phyloP scores from a whole-genome alignment of 495 filamentous ascomycete species.

The Darksidea phi region DNA sequence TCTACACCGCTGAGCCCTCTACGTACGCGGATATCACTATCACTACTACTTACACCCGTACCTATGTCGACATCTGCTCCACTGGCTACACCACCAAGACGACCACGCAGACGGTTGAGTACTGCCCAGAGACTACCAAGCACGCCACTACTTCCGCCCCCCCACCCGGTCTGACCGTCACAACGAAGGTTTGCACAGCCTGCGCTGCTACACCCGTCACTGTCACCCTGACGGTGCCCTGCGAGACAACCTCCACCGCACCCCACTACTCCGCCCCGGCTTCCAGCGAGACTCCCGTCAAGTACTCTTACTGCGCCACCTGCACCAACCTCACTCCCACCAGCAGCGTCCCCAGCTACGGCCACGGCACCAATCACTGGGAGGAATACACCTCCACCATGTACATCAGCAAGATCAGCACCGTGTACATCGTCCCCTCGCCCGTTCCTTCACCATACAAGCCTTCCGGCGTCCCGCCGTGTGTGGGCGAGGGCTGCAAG shows the following conservation, averaged over 20 bases:
- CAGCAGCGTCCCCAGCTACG: too few species aligned
- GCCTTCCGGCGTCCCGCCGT: too few species aligned
- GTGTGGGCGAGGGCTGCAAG: too few species aligned
- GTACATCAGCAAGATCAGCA: too few species aligned
- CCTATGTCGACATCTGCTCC: conserved; percentile 4
- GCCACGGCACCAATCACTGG: too few species aligned
- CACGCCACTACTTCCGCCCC: not conserved
- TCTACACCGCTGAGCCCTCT: not conserved
- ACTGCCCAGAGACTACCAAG: not conserved
- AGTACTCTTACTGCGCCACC: too few species aligned
- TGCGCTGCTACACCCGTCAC: not conserved
- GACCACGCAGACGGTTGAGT: not conserved
- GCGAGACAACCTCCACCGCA: not conserved
- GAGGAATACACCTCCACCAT: too few species aligned
- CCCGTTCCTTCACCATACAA: too few species aligned
- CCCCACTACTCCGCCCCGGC: too few species aligned
- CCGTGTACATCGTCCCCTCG: too few species aligned
- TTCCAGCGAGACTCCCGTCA: too few species aligned
- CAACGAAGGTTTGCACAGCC: not conserved
- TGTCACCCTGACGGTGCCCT: not conserved
- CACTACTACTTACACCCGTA: not conserved
- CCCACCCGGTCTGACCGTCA: not conserved
- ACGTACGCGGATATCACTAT: not conserved
- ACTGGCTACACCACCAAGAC: not conserved
- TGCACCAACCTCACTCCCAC: too few species aligned